Conservation (phyloP, 768 basidiomycete genomes). For the Obba rivulosa region DNA sequence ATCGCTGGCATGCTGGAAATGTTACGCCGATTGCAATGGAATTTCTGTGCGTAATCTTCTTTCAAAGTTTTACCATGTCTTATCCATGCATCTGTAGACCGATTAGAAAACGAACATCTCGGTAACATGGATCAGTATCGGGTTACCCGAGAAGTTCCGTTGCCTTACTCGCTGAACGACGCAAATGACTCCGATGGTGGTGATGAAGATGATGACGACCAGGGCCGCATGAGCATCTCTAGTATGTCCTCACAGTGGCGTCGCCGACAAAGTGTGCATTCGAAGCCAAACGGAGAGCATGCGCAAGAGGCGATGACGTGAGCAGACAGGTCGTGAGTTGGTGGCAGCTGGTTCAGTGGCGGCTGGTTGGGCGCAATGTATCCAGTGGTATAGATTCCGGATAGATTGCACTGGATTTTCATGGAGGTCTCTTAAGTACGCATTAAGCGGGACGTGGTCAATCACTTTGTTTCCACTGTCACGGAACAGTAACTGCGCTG, state of each 20-base stretch:
- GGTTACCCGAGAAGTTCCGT: slow-evolving; percentile 75
- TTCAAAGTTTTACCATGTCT: not conserved
- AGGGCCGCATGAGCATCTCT: slow-evolving; percentile 11
- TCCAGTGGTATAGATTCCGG: no score
- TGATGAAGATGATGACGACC: slow-evolving; percentile 39
- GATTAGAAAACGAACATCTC: slow-evolving; percentile 86
- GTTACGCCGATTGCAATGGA: slow-evolving; percentile 84
- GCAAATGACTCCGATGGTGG: slow-evolving; percentile 38
- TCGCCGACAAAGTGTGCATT: not conserved
- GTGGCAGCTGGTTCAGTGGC: not conserved
- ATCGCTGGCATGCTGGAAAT: slow-evolving; percentile 70
- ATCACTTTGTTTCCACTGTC: no score
- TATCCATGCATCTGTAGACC: slow-evolving; percentile 37
- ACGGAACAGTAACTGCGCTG: no score
- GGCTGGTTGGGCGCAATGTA: no score
- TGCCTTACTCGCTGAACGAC: slow-evolving; percentile 66
- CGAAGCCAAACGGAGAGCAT: not conserved
- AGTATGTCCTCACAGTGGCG: slow-evolving; percentile 14
- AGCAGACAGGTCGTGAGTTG: not conserved
- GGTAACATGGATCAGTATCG: slow-evolving; percentile 94
- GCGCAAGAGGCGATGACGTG: not conserved
- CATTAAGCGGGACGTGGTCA: no score
- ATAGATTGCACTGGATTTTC: no score
- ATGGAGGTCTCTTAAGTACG: no score
- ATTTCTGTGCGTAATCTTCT: slow-evolving; percentile 62